Base-by-base conservation (phyloP, 1,284 basidiomycete species). In the Ceratorhiza oryzae-sativae region DNA sequence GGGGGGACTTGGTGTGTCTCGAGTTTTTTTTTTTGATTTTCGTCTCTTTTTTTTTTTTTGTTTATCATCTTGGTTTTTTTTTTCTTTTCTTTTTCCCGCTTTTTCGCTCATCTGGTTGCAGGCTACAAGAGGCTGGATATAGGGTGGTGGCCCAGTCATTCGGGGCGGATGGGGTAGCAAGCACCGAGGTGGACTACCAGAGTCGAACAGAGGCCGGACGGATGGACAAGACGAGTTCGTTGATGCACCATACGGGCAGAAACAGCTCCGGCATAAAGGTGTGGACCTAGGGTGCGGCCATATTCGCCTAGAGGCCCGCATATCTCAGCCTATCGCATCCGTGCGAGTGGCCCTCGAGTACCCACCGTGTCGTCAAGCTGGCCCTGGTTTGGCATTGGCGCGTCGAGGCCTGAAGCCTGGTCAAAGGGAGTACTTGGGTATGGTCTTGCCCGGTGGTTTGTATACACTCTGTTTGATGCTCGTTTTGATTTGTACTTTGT, bases 281-380 rank as follows among this genome's bases (percentile, higher is more conserved):
- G 51, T 39, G 51, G 27, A 55, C 51, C 51, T 55, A 55, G 51
- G 51, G 51, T 55, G 51, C 51, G 51, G 51, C 51, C 25, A 3
- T 32, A 55, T 23, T 27, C 55, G 36, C 55, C 3, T 56, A 56
- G 55, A 56, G 32, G 55, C 55, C 34, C 55, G 55, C 55, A 56
- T 56, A 56, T 5, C 20, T 30, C 55, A 56, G 55, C 55, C 55
- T 56, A 56, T 56, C 55, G 55, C 55, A 39, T 23, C 23, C 48
- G 25, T 32, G 51, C 51, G 51, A 13, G 51, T 55, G 51, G 51
- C 51, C 51, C 51, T 55, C 51, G 51, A 55, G 51, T 34, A 55
- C 27, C 25, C 30, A 30, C 53, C 53, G 53, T 56, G 53, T 56
- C 53, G 53, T 36, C 53, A 56, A 56, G 53, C 32, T 20, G 27